Evolutionary conservation across 768 basidiomycete species (phyloP).

Genomic region (Gloeophyllum trabeum): DNA sequence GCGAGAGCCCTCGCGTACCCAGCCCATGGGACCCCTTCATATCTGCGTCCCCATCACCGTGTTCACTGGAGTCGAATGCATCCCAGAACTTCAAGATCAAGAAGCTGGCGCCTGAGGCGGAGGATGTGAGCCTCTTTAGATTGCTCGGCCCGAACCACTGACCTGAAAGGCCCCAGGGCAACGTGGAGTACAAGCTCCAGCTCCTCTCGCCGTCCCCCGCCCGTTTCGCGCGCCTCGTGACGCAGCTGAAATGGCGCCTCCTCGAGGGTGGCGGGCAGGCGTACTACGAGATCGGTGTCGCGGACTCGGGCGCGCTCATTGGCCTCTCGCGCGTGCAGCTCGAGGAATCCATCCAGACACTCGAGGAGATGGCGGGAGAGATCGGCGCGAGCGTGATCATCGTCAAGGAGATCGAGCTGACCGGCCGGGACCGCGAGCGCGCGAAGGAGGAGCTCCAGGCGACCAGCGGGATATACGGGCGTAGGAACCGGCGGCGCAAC

Average conservation of each 20-base stretch:
- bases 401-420: slow-evolving; percentile 77
- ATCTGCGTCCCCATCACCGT: slow-evolving; percentile 33
- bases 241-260: slow-evolving; percentile 90
- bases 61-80: slow-evolving; percentile 17
- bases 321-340: slow-evolving; percentile 69
- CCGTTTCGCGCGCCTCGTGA: slow-evolving; percentile 77
- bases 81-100: slow-evolving; percentile 30
- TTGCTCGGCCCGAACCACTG: neutral
- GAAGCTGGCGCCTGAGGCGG: slow-evolving; percentile 65
- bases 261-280: slow-evolving; percentile 45
- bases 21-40: slow-evolving; percentile 78
- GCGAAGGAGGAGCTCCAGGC: slow-evolving; percentile 22
- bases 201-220: slow-evolving; percentile 67
- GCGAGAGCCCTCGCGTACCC: slow-evolving; percentile 68
- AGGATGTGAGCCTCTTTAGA: slow-evolving; percentile 30
- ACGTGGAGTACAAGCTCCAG: slow-evolving; percentile 92
- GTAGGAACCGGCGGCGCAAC: slow-evolving; percentile 21
- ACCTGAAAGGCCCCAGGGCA: slow-evolving; percentile 37
- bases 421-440: slow-evolving; percentile 22
- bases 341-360: slow-evolving; percentile 71
- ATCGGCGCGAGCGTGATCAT: slow-evolving; percentile 89
- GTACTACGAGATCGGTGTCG: slow-evolving; percentile 51
- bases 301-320: slow-evolving; percentile 80
- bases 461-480: slow-evolving; percentile 27
- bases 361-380: slow-evolving; percentile 91